Percentiles rank a stretch among this genome's conserved stretches.
phyloP scores from a whole-genome alignment of 257 asterid species.

The Solanum clarkiae region DNA sequence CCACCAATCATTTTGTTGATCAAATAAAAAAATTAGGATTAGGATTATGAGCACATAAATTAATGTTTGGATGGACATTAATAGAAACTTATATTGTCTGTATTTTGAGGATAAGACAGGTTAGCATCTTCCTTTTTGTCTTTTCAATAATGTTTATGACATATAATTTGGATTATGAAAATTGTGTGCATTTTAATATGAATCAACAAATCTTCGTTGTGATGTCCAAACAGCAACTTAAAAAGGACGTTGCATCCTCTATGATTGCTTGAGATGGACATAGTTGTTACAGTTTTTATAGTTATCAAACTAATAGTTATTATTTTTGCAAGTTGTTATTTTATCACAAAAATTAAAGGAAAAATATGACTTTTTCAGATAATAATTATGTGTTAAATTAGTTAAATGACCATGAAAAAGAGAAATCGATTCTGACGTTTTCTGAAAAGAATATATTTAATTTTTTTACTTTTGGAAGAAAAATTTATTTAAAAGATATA shows the following conservation, averaged over 20 bases:
- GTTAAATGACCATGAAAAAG: not conserved
- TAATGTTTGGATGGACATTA: not conserved
- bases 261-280: not conserved
- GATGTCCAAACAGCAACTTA: not conserved
- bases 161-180: not conserved
- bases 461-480: too few relatives aligned
- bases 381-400: not conserved
- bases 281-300: too few relatives aligned
- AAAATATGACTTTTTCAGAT: not conserved
- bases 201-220: not conserved
- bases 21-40: not conserved
- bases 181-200: not conserved
- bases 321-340: not conserved
- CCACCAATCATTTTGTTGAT: not conserved
- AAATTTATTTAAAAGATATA: too few relatives aligned
- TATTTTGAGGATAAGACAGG: not conserved
- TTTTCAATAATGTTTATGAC: not conserved
- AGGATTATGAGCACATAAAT: not conserved
- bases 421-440: too few relatives aligned
- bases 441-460: too few relatives aligned
- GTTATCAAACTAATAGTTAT: too few relatives aligned
- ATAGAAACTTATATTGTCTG: not conserved
- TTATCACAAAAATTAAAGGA: not conserved
- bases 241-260: not conserved
- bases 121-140: not conserved